phyloP scores from a whole-genome alignment of 495 filamentous ascomycete species.

The Aspergillus biplanus region DNA sequence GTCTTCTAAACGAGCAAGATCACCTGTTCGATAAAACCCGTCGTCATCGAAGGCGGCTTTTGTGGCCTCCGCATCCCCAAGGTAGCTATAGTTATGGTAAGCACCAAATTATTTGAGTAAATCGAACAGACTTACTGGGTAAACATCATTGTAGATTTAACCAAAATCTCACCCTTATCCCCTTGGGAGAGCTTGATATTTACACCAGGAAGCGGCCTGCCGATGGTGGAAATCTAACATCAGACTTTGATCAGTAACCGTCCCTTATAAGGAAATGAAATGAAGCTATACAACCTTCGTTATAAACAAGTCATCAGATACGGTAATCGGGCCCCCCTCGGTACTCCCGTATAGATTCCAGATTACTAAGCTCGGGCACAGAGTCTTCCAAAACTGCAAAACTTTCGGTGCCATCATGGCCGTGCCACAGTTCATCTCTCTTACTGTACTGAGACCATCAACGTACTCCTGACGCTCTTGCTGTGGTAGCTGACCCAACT shows the following conservation, averaged over 20 bases:
- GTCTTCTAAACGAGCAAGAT: slow-evolving; percentile 15
- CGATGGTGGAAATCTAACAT: not conserved
- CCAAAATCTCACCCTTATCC: slow-evolving; percentile 1
- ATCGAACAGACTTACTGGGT: not conserved
- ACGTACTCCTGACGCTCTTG: not conserved
- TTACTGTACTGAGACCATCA: not conserved
- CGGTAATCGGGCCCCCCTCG: not conserved
- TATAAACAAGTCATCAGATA: not conserved
- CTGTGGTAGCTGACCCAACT: not conserved
- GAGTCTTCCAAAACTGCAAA: slow-evolving; percentile 2
- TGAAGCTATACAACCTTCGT: not conserved
- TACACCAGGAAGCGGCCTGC: not conserved
- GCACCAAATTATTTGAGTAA: not conserved
- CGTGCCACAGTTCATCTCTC: not conserved
- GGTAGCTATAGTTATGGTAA: slow-evolving; percentile 16
- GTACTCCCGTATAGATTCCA: not conserved
- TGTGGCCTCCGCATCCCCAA: slow-evolving; percentile 15
- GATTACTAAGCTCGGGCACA: not conserved
- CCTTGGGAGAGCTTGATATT: not conserved
- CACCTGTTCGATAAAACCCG: slow-evolving; percentile 21
- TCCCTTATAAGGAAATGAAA: not conserved
- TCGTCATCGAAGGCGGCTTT: slow-evolving; percentile 17
- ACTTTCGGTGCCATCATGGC: slow-evolving; percentile 1
- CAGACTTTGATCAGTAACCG: not conserved
- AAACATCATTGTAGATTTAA: slow-evolving; percentile 1